phyloP scores from a whole-genome alignment of 805 yeast genomes.

The Cyberlindnera suaveolens region DNA sequence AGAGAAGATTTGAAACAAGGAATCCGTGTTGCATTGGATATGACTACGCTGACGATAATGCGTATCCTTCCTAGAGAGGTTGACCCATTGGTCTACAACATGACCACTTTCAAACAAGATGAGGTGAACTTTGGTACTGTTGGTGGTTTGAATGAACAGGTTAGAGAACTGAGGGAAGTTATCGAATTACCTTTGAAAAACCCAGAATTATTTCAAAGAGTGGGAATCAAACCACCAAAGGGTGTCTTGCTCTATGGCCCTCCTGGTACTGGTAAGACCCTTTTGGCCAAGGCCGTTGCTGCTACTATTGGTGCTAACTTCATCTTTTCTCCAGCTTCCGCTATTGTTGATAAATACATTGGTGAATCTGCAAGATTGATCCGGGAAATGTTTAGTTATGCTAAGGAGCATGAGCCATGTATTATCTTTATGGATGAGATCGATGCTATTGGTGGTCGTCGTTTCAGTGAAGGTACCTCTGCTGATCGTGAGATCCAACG shows the following conservation, averaged over 20 bases:
- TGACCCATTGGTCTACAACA: constrained; percentile 94
- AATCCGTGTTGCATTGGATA: constrained; percentile 92
- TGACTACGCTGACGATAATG: constrained; percentile 97
- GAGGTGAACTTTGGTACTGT: constrained; percentile 90
- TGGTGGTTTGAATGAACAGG: constrained; percentile 95
- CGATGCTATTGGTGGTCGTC: constrained; percentile 97
- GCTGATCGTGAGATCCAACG: constrained; percentile 99
- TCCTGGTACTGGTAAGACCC: constrained; percentile 97
- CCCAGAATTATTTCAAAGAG: constrained; percentile 92
- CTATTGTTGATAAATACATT: constrained; percentile 94
- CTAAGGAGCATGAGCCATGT: constrained; percentile 96
- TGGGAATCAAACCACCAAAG: constrained; percentile 98
- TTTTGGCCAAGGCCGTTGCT: constrained; percentile 95
- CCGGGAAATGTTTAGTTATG: constrained; percentile 97
- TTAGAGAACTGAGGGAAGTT: constrained; percentile 93
- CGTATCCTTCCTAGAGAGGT: constrained; percentile 96
- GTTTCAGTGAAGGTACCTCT: constrained; percentile 96
- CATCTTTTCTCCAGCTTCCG: constrained; percentile 97
- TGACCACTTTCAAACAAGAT: constrained; percentile 98
- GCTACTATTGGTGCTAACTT: constrained; percentile 98
- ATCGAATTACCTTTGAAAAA: constrained; percentile 95
- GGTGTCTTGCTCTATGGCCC: constrained; percentile 97
- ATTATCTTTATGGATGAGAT: constrained; percentile 98
- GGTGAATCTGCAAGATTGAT: constrained; percentile 96
- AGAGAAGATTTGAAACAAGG: constrained; percentile 83